Percentiles rank a stretch among this genome's conserved stretches.
phyloP scores from a whole-genome alignment of 768 basidiomycete genomes.

The Xerocomellus amylosporus region DNA sequence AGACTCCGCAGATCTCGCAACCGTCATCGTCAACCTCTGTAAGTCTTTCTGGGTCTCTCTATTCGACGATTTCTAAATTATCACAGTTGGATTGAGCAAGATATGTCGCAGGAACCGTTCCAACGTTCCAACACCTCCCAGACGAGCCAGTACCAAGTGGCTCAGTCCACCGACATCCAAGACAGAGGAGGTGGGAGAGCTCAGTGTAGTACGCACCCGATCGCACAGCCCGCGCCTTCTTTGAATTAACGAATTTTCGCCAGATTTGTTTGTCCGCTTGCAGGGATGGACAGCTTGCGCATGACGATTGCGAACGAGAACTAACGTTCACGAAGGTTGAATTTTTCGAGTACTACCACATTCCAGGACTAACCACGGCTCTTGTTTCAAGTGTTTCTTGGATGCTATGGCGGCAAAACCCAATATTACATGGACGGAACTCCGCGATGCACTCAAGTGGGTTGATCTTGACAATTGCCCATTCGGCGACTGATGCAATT shows the following conservation, averaged over 20 bases:
- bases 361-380: not conserved
- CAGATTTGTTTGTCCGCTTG: constrained; percentile 30
- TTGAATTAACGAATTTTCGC: not conserved
- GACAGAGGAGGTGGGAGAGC: constrained; percentile 8
- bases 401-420: constrained; percentile 7
- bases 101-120: not conserved
- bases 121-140: not conserved
- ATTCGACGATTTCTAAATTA: not conserved
- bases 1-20: constrained; percentile 7
- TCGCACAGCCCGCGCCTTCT: not conserved
- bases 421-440: constrained; percentile 19
- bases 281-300: constrained; percentile 23
- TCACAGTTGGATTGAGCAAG: constrained; percentile 12
- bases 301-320: constrained; percentile 17
- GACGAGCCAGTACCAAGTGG: constrained; percentile 8
- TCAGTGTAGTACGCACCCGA: constrained; percentile 17
- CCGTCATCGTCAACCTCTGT: constrained; percentile 8
- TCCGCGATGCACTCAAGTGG: constrained; percentile 17
- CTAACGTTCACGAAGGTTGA: constrained; percentile 28
- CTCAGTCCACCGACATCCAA: constrained; percentile 3
- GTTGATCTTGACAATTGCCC: not conserved
- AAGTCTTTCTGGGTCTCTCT: not conserved
- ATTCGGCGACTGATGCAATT: not conserved
- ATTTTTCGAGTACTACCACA: not conserved
- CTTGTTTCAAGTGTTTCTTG: constrained; percentile 17